A percentile compares a stretch with the other conserved stretches of the same genome.
These are phyloP conservation scores for Hypoxylon sp. DNA, from an alignment of 2,329 filamentous ascomycete genomes.

Conservation along the genomic window DNA sequence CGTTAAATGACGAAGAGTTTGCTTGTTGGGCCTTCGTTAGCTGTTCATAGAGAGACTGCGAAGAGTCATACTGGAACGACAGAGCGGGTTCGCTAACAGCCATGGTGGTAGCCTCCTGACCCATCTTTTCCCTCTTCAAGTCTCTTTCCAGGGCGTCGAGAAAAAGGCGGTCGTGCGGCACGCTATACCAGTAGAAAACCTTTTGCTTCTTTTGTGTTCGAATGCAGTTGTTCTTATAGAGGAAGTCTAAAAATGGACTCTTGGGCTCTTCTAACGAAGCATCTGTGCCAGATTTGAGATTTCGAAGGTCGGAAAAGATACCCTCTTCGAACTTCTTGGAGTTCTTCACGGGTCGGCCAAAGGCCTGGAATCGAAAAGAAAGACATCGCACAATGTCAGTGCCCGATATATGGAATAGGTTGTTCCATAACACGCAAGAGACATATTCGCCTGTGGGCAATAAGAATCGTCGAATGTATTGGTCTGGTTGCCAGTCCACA, in stretches of 20 bases:
- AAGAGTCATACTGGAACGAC: constrained; percentile 99
- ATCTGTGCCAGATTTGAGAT: constrained; percentile 98
- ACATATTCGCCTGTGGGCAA: constrained; percentile 98
- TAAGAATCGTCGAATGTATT: constrained; percentile 96
- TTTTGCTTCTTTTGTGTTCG: constrained; percentile 99
- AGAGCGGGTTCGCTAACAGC: constrained; percentile 97
- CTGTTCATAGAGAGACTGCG: constrained; percentile 98
- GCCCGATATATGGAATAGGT: constrained; percentile 98
- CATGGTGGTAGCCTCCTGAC: constrained; percentile 93
- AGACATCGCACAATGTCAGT: constrained; percentile 99
- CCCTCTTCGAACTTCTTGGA: constrained; percentile 99
- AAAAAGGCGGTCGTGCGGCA: constrained; percentile 96
- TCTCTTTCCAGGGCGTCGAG: constrained; percentile 97
- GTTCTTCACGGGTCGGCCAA: constrained; percentile 98
- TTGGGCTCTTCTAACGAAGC: constrained; percentile 98
- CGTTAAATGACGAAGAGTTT: constrained; percentile 96
- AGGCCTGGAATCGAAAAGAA: constrained; percentile 98
- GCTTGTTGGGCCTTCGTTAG: constrained; percentile 99
- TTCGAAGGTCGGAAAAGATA: constrained; percentile 98
- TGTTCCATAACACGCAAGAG: constrained; percentile 98
- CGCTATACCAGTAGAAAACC: constrained; percentile 99
- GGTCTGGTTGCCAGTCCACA: constrained; percentile 96
- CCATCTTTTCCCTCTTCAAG: constrained; percentile 99
- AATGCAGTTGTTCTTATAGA: constrained; percentile 99
- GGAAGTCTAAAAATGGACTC: constrained; percentile 96